Evolutionary conservation across 768 basidiomycete genomes (phyloP).

Genomic region (Phaeolepiota aurea): DNA sequence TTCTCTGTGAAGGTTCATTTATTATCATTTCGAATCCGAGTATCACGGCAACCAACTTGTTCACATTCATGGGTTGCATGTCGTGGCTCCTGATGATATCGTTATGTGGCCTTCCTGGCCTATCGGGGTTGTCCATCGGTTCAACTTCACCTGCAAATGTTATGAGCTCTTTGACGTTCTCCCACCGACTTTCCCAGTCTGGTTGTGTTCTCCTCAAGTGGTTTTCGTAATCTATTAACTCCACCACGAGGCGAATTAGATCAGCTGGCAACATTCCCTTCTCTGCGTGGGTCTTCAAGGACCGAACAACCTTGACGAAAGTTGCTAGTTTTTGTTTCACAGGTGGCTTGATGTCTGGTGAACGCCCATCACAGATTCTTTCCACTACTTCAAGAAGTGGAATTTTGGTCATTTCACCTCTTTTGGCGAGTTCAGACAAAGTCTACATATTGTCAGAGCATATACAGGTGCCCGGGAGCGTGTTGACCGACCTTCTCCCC

Average conservation of each 20-base stretch:
- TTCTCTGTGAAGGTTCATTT: conserved; percentile 19
- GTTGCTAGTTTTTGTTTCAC: conserved; percentile 53
- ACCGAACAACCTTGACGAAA: conserved; percentile 51
- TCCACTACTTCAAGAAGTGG: conserved; percentile 55
- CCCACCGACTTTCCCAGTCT: conserved; percentile 75
- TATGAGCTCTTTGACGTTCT: conserved; percentile 81
- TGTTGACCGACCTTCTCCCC: conserved; percentile 58
- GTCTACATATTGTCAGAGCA: conserved; percentile 31
- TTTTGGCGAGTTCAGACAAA: conserved; percentile 44
- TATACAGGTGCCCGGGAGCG: not conserved
- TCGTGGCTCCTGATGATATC: conserved; percentile 7
- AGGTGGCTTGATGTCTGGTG: conserved; percentile 58
- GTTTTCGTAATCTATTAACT: conserved; percentile 54
- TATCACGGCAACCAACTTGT: not conserved
- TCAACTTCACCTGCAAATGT: conserved; percentile 63
- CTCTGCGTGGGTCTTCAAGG: conserved; percentile 39
- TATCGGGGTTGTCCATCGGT: too few species aligned
- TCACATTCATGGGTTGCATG: not conserved
- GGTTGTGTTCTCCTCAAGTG: conserved; percentile 61
- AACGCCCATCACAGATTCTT: conserved; percentile 49
- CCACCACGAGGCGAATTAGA: conserved; percentile 50
- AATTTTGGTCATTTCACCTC: conserved; percentile 41
- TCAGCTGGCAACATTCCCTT: conserved; percentile 56
- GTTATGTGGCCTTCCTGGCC: too few species aligned
- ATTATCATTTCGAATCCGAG: too few species aligned